phyloP scores from a whole-genome alignment of 164 flowering plant species.

The Vitis labrusca region DNA sequence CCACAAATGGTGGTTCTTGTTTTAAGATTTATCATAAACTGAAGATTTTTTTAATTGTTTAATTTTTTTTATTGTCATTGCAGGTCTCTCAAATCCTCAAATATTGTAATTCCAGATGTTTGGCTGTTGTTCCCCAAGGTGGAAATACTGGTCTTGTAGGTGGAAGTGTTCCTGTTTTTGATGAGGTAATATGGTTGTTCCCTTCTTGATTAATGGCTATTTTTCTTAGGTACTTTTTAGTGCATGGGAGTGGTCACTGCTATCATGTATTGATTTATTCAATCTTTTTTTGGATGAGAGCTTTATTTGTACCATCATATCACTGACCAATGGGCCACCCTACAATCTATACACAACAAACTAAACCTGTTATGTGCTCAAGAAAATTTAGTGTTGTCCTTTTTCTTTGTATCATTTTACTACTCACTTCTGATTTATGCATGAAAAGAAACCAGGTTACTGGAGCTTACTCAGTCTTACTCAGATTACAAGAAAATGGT shows the following conservation, averaged over 20 bases:
- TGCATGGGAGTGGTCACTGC: background rate
- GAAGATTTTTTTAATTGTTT: background rate
- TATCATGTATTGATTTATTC: background rate
- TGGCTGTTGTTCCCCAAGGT: constrained; percentile 99
- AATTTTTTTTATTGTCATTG: background rate
- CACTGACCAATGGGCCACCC: background rate
- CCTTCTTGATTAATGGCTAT: background rate
- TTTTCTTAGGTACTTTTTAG: background rate
- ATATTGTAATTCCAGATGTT: constrained; percentile 76
- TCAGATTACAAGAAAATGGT: no score
- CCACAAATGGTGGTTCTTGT: no score
- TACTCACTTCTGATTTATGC: no score
- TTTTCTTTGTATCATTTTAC: no score
- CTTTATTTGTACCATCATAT: background rate
- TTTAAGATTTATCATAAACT: background rate
- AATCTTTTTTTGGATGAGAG: background rate
- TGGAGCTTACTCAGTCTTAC: no score
- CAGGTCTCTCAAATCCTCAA: constrained; percentile 84
- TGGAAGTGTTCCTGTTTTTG: constrained; percentile 98
- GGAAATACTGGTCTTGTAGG: constrained; percentile 99
- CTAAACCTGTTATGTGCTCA: background rate
- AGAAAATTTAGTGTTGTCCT: background rate
- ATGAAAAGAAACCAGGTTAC: no score
- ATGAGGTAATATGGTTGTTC: constrained; percentile 60
- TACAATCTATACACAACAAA: background rate